Base-by-base conservation (phyloP, 345 rosid species). In the Syzygium grande region DNA sequence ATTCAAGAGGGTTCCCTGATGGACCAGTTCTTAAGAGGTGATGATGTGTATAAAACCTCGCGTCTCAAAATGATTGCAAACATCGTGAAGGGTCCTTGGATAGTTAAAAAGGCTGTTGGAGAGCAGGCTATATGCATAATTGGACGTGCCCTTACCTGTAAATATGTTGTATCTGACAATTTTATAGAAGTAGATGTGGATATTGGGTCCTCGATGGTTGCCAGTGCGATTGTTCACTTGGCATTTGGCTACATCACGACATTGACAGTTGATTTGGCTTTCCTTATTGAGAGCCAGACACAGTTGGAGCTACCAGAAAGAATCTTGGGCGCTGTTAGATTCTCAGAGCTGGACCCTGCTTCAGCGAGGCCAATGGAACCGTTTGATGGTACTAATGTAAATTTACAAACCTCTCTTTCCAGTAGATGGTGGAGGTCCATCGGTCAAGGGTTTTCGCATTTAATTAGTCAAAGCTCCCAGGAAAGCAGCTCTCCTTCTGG, bases 1-100 rank as follows among this genome's bases (percentile, higher is more conserved):
- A 85, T 93, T 86, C 93, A 88, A 9, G 94, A 96, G 89, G 99
- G 96, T 86, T 96, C 99, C 49, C 86, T 95, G 86, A 88, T 94
- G 90, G 96, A 93, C 63, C 93, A 51, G 91, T 98, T 96, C 92
- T 86, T 98, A 52, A 93, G 93, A 92, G 97, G 96, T 55, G 99
- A 95, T 87, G 99, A 98, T 51, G 92, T 19, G 7, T 95, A 89
- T 85, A 94, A 92, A 87, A 96, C 90, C 88, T 95, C 98, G 19
- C 93, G 98, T 93, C 98, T 98, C 61, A 98, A 98, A 87, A 88
- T 96, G 92, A 95, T 98, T 63, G 99, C 99, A 54, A 98, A 96
- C 96, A 94, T 98, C 51, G 98, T 95, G 87, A 93, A 95, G 89
- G 99, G 99, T 9, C 99, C 99, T 15, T 98, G 99, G 99, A 95